A percentile compares a stretch with the other conserved stretches of the same genome.
phyloP scores from a whole-genome alignment of 768 basidiomycete species.

The Lenzites betulinus region DNA sequence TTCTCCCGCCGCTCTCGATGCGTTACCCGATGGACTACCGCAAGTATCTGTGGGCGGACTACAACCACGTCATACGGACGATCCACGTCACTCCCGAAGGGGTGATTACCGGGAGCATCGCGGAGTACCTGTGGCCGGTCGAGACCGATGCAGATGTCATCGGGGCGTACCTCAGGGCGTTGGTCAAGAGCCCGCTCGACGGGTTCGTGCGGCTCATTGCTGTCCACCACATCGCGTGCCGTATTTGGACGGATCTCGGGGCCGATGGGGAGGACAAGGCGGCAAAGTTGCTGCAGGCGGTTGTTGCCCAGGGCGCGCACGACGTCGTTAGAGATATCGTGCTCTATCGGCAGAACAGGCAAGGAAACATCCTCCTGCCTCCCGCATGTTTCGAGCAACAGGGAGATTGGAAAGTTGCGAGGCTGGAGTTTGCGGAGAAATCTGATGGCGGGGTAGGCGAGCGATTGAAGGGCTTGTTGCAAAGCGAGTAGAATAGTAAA shows the following conservation, averaged over 20 bases:
- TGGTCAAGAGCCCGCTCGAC: conserved; percentile 42
- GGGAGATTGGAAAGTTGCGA: conserved; percentile 14
- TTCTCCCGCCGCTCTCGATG: conserved; percentile 79
- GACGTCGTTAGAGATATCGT: conserved; percentile 56
- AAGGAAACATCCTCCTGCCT: conserved; percentile 42
- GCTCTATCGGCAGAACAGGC: conserved; percentile 52
- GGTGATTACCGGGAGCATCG: conserved; percentile 54
- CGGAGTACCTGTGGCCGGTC: conserved; percentile 70
- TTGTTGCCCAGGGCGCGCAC: conserved; percentile 51
- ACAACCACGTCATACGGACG: conserved; percentile 61
- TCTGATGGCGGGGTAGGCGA: conserved; percentile 26
- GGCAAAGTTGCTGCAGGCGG: conserved; percentile 49
- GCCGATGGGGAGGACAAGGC: conserved; percentile 34
- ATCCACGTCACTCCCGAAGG: conserved; percentile 53
- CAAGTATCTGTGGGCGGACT: conserved; percentile 81
- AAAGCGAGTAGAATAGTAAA: neutral
- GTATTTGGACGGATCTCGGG: conserved; percentile 71
- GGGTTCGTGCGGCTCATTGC: conserved; percentile 71
- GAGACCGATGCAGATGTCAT: conserved; percentile 66
- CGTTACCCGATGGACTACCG: conserved; percentile 82
- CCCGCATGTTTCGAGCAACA: conserved; percentile 52
- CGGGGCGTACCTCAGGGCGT: conserved; percentile 60
- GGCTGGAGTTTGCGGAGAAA: conserved; percentile 27
- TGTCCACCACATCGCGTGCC: conserved; percentile 76
- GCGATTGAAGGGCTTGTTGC: conserved; percentile 26